phyloP scores from a whole-genome alignment of 345 rosid species.

The Moricandia arvensis region DNA sequence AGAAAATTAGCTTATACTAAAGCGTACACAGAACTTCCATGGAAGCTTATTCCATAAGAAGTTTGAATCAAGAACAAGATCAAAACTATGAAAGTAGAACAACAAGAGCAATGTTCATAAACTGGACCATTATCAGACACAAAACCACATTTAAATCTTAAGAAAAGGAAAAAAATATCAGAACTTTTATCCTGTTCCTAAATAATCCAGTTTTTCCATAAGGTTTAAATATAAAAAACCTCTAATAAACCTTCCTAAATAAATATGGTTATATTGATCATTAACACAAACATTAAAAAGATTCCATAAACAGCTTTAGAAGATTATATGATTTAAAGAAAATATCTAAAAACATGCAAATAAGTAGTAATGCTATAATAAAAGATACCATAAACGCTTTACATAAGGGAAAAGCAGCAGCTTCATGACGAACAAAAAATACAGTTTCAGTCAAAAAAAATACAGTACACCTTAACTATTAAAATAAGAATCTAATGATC shows the following conservation, averaged over 20 bases:
- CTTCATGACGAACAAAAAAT: conserved; percentile 29
- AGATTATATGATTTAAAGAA: background rate
- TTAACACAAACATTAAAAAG: background rate
- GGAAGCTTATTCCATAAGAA: no score
- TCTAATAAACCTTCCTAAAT: background rate
- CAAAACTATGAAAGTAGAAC: no score
- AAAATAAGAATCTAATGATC: conserved; percentile 5
- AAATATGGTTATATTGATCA: background rate
- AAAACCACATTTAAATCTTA: no score
- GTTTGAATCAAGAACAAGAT: no score
- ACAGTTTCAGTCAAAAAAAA: no score
- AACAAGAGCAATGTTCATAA: no score
- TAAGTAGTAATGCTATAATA: background rate
- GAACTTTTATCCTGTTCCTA: background rate
- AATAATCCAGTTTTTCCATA: background rate
- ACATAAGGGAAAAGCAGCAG: conserved; percentile 17
- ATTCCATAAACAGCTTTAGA: background rate
- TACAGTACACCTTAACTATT: background rate
- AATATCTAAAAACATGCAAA: no score
- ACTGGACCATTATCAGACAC: no score
- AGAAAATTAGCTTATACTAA: no score
- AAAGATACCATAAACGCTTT: background rate
- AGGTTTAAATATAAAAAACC: background rate
- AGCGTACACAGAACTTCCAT: no score
- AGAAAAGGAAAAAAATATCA: background rate